Evolutionary conservation across 163 green algal species (phyloP).

Genomic region (Prototheca stagnorum): DNA sequence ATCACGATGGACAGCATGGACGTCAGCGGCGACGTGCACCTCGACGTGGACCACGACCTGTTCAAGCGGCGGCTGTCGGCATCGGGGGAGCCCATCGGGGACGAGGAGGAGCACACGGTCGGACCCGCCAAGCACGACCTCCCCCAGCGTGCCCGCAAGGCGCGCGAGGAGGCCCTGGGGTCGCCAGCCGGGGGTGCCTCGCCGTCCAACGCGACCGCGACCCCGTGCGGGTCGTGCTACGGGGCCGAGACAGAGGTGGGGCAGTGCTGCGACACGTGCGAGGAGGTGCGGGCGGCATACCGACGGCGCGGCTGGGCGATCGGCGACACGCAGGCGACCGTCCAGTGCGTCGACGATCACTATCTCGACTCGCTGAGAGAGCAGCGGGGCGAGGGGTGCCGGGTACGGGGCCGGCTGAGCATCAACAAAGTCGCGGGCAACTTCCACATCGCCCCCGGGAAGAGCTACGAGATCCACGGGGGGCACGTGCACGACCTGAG

Average conservation of each 20-base stretch:
- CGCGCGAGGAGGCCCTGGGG: too few species aligned
- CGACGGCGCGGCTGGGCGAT: constrained; percentile 70
- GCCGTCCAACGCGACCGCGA: neutral
- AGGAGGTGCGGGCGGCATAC: constrained; percentile 80
- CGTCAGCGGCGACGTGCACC: constrained; percentile 77
- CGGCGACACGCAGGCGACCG: constrained; percentile 38
- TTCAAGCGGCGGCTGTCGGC: constrained; percentile 58
- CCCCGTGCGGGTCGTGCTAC: constrained; percentile 80
- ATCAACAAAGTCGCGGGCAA: constrained; percentile 85
- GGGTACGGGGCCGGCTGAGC: constrained; percentile 71
- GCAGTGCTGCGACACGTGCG: constrained; percentile 90
- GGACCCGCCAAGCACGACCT: neutral
- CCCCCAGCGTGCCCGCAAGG: neutral
- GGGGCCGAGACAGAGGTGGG: constrained; percentile 49
- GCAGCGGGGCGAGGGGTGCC: constrained; percentile 84
- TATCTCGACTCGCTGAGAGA: constrained; percentile 49
- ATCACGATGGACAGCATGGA: constrained; percentile 93
- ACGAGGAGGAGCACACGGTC: constrained; percentile 37
- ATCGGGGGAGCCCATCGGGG: constrained; percentile 28
- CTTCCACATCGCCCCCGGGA: constrained; percentile 71
- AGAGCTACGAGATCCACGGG: constrained; percentile 64
- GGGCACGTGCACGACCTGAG: constrained; percentile 92
- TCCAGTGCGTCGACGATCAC: constrained; percentile 75
- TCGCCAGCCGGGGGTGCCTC: neutral
- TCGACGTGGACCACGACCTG: constrained; percentile 82